Evolutionary conservation across 345 rosid genomes (phyloP).

Genomic region (Gossypium rotundifolium): DNA sequence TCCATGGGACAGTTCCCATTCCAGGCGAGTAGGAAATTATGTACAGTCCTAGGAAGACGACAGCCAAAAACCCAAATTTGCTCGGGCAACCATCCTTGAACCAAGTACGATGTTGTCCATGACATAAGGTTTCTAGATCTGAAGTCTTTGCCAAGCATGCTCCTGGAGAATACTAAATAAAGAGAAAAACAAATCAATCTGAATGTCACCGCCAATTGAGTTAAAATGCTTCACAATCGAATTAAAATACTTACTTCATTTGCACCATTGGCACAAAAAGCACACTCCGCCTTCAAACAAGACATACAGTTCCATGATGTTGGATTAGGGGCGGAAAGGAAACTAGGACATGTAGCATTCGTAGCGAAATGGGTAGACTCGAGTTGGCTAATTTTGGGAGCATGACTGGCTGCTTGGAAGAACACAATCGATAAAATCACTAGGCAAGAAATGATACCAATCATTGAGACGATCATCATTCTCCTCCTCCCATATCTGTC

Average conservation of each 20-base stretch:
- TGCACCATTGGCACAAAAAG: slow-evolving; percentile 41
- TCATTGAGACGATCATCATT: slow-evolving; percentile 72
- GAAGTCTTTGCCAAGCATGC: slow-evolving; percentile 47
- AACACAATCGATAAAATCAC: slow-evolving; percentile 47
- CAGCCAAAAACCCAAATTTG: slow-evolving; percentile 64
- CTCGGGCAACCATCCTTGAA: slow-evolving; percentile 75
- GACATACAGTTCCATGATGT: slow-evolving; percentile 58
- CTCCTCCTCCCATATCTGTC: slow-evolving; percentile 73
- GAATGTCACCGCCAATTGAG: neutral
- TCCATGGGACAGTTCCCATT: slow-evolving; percentile 35
- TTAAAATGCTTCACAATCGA: too few relatives aligned
- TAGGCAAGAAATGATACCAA: slow-evolving; percentile 58
- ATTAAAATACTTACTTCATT: slow-evolving; percentile 25
- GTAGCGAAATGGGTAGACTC: slow-evolving; percentile 42
- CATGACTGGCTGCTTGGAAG: slow-evolving; percentile 44
- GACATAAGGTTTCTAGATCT: slow-evolving; percentile 25
- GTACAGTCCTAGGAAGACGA: slow-evolving; percentile 36
- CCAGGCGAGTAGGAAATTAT: slow-evolving; percentile 33
- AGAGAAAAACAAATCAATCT: neutral
- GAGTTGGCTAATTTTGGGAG: slow-evolving; percentile 32
- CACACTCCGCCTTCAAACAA: slow-evolving; percentile 56
- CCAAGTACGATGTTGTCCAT: slow-evolving; percentile 30
- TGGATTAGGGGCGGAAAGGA: slow-evolving; percentile 17
- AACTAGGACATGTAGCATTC: slow-evolving; percentile 59
- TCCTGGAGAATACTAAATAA: slow-evolving; percentile 54